A percentile compares a stretch with the other conserved stretches of the same genome.
These are phyloP conservation scores for Nidularia sp. DNA, from an alignment of 768 basidiomycete species.

Conservation along the genomic window DNA sequence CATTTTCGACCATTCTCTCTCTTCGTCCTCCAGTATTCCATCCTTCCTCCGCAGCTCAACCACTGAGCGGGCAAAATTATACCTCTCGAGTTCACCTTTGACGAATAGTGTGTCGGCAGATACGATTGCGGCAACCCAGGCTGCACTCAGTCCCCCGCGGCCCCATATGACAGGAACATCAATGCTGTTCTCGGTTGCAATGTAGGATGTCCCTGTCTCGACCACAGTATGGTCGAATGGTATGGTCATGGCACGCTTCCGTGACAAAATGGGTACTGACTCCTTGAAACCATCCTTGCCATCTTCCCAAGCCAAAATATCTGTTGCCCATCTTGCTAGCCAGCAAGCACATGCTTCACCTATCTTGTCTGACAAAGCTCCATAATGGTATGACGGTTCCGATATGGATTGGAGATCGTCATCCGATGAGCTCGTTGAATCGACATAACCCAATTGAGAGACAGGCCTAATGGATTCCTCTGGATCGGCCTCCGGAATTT, in stretches of 20 bases:
- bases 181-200: conserved; percentile 3
- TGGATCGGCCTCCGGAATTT: conserved; percentile 1
- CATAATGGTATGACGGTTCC: conserved; percentile 63
- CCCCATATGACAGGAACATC: conserved; percentile 61
- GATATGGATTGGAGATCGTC: conserved; percentile 10
- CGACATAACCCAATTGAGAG: conserved; percentile 5
- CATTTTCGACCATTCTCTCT: conserved; percentile 62
- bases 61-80: conserved; percentile 69
- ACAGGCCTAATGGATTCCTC: not conserved
- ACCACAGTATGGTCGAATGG: conserved; percentile 9
- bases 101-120: conserved; percentile 81
- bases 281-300: conserved; percentile 13
- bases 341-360: conserved; percentile 88
- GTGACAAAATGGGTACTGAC: conserved; percentile 3
- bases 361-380: conserved; percentile 86
- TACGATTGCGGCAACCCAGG: conserved; percentile 72
- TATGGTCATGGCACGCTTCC: conserved; percentile 15
- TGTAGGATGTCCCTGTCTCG: conserved; percentile 3
- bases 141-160: conserved; percentile 66
- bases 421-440: conserved; percentile 8
- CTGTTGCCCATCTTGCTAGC: conserved; percentile 81
- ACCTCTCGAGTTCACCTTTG: conserved; percentile 73
- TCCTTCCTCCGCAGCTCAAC: conserved; percentile 67
- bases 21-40: conserved; percentile 57
- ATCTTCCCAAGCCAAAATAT: conserved; percentile 70